Evolutionary conservation across 768 basidiomycete genomes (phyloP).

Genomic region (Rubroboletus satanas): DNA sequence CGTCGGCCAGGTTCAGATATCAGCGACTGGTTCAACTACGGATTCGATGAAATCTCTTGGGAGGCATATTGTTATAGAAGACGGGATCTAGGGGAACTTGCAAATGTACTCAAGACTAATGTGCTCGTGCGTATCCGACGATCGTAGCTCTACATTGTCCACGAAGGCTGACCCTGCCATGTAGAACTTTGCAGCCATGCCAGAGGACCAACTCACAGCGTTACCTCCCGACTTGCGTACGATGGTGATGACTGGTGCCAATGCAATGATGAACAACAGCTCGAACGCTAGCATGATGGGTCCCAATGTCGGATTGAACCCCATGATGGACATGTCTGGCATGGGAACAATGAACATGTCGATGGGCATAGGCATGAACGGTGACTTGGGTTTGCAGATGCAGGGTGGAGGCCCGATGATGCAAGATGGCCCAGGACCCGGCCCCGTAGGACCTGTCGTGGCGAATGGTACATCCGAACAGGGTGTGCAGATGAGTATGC

Average conservation of each 20-base stretch:
- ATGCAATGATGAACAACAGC: slow-evolving; percentile 68
- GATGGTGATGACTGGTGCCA: slow-evolving; percentile 84
- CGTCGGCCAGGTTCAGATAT: slow-evolving; percentile 87
- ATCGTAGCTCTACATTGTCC: neutral
- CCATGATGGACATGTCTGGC: slow-evolving; percentile 79
- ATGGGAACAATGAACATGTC: slow-evolving; percentile 56
- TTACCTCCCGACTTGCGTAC: slow-evolving; percentile 79
- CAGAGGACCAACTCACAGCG: slow-evolving; percentile 72
- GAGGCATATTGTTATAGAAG: slow-evolving; percentile 86
- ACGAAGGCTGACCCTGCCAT: slow-evolving; percentile 3
- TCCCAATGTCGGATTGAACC: slow-evolving; percentile 45
- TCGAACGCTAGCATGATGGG: slow-evolving; percentile 56
- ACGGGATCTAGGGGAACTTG: slow-evolving; percentile 75
- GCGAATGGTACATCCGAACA: slow-evolving; percentile 38
- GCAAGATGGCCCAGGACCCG: slow-evolving; percentile 43
- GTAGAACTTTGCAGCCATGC: slow-evolving; percentile 79
- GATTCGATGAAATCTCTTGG: slow-evolving; percentile 97
- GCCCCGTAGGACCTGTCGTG: slow-evolving; percentile 33
- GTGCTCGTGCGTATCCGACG: slow-evolving; percentile 58
- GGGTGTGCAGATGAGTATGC: slow-evolving; percentile 39
- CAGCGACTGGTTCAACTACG: slow-evolving; percentile 99
- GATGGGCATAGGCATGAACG: slow-evolving; percentile 58
- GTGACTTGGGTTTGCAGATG: slow-evolving; percentile 60
- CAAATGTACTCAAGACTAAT: slow-evolving; percentile 75
- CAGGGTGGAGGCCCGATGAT: slow-evolving; percentile 50